Conservation (phyloP, 108 stramenopile species). For the Mediolabrus comicus region DNA sequence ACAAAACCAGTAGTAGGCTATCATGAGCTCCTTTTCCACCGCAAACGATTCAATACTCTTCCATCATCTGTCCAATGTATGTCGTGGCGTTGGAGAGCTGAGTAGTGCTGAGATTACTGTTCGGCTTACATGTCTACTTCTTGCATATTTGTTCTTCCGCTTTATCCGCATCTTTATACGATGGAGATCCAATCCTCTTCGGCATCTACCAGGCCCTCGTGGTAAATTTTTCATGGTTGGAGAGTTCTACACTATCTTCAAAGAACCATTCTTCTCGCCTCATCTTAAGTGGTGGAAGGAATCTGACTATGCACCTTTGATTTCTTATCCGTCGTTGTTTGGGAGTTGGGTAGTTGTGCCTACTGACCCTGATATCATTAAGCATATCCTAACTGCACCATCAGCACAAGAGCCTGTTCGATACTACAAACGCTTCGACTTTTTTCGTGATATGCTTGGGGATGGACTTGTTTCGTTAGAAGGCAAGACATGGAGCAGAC, state of each 20-base stretch:
- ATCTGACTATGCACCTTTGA: slow-evolving; percentile 12
- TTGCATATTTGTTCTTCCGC: background rate
- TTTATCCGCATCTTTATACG: background rate
- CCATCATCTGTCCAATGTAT: too few relatives aligned
- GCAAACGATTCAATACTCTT: too few relatives aligned
- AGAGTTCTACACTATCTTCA: slow-evolving; percentile 8
- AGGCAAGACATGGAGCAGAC: slow-evolving; percentile 48
- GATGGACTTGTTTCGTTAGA: slow-evolving; percentile 48
- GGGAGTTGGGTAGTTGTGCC: slow-evolving; percentile 24
- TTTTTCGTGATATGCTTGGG: slow-evolving; percentile 24
- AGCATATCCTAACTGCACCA: slow-evolving; percentile 39
- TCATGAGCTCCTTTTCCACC: too few relatives aligned
- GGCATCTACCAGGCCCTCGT: slow-evolving; percentile 18
- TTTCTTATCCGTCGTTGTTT: slow-evolving; percentile 39
- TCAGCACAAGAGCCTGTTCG: slow-evolving; percentile 20
- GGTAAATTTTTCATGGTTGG: slow-evolving; percentile 27
- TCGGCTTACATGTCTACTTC: too few relatives aligned
- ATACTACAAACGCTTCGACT: slow-evolving; percentile 28
- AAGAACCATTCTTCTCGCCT: slow-evolving; percentile 34
- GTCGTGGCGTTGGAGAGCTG: too few relatives aligned
- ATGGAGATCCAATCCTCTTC: background rate
- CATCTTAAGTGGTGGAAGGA: slow-evolving; percentile 46
- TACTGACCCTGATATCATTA: slow-evolving; percentile 24
- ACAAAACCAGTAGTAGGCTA: too few relatives aligned
- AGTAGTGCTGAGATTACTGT: too few relatives aligned